Percentiles rank a stretch among this genome's conserved stretches.
Evolutionary conservation across 768 basidiomycete genomes (phyloP).

Genomic region (Panaeolus cyanescens): DNA sequence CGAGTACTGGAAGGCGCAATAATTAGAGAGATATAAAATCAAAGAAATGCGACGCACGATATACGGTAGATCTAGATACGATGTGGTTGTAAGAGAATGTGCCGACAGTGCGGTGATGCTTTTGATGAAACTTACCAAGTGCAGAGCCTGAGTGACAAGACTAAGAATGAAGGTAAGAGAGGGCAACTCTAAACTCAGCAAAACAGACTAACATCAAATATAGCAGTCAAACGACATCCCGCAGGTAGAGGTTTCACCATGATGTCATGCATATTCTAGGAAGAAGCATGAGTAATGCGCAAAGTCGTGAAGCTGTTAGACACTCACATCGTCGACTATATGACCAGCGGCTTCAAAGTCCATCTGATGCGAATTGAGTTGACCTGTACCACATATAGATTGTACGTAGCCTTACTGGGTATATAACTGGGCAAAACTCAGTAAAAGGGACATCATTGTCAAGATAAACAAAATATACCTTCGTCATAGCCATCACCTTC

Average conservation of each 20-base stretch:
- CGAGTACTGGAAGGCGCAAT: constrained; percentile 60
- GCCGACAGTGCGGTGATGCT: no score
- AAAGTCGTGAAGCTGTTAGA: background rate
- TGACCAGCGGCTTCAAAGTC: constrained; percentile 62
- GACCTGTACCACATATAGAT: constrained; percentile 8
- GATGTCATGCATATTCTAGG: constrained; percentile 72
- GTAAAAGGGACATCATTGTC: background rate
- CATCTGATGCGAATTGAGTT: constrained; percentile 27
- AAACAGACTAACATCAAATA: constrained; percentile 65
- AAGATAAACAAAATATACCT: constrained; percentile 39
- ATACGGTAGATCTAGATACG: constrained; percentile 63
- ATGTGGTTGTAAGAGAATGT: background rate
- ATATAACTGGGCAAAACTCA: constrained; percentile 60
- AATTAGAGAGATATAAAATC: constrained; percentile 1
- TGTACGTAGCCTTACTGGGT: constrained; percentile 66
- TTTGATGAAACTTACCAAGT: constrained; percentile 51
- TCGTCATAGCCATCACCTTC: constrained; percentile 86
- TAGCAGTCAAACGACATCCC: constrained; percentile 87
- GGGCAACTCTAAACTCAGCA: background rate
- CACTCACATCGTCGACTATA: constrained; percentile 87
- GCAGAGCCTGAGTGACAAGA: constrained; percentile 91
- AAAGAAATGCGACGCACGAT: constrained; percentile 52
- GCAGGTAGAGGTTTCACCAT: constrained; percentile 81
- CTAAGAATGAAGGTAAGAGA: constrained; percentile 32
- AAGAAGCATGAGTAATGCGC: background rate